Base-by-base conservation (phyloP, 2,329 filamentous ascomycete species). In the Penicillium sp. region DNA sequence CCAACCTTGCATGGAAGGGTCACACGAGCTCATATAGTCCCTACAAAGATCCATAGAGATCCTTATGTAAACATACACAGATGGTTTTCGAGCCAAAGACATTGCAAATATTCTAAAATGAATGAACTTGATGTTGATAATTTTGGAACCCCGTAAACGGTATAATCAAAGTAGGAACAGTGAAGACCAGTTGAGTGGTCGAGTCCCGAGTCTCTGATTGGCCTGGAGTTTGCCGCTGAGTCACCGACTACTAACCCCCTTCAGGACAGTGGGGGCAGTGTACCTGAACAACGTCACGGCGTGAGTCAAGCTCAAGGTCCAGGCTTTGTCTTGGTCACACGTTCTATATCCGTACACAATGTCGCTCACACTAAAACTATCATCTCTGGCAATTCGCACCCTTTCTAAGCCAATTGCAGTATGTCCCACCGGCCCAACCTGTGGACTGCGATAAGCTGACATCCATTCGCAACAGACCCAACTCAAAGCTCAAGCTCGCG, bases 401-500 rank as follows among this genome's bases (percentile, higher is more conserved):
- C 76, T 87, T 27, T 86, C 86, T 14, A 89, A 89, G 69, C 86
- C 86, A 2, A 85, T 89, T 68, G 86, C 85, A 62, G 86, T 88
- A 79, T 56, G 68, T 44, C n/a, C 33, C 55, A 27, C 16, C 10
- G 26, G 22, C 24, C 22, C 21, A 13, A 48, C 24, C n/a, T 37
- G 26, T 16, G 48, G 19, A 33, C 51, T 13, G 24, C 49, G 7
- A 26, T 6, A 58, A 59, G 60, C 69, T 73, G 55, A 73, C 65
- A 41, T 8, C 48, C 33, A 22, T 10, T 46, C 35, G 29, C 45
- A n/a, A 16, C 69, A 89, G 86, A 88, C 86, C 67, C 80, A 80
- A 70, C 87, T 90, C 71, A 89, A 89, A 73, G 79, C 79, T 53
- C 86, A 88, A 75, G 86, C 86, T 21, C 84, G 84, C 64, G 86